phyloP scores from a whole-genome alignment of 768 basidiomycete genomes.

The Mycena alexandri region DNA sequence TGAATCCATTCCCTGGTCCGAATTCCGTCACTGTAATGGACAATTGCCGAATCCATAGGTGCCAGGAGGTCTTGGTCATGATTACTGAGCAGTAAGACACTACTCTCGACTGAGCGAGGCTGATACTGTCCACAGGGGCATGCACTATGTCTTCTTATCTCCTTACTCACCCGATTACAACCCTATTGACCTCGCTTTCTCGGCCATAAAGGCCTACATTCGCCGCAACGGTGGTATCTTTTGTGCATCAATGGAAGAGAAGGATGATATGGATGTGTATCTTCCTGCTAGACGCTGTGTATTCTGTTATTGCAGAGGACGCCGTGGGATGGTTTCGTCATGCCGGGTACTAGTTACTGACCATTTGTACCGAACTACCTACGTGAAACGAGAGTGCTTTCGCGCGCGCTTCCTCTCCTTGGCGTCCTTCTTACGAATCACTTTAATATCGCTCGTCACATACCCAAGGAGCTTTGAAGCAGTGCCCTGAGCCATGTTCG shows the following conservation, averaged over 20 bases:
- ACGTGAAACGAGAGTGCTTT: not conserved
- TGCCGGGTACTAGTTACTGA: constrained; percentile 15
- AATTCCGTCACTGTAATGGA: constrained; percentile 57
- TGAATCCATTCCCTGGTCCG: constrained; percentile 51
- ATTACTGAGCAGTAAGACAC: not conserved
- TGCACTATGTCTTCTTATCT: constrained; percentile 9
- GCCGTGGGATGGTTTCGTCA: constrained; percentile 41
- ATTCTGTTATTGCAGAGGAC: constrained; percentile 37
- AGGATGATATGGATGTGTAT: constrained; percentile 41
- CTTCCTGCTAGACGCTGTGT: constrained; percentile 38
- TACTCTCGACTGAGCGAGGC: not conserved
- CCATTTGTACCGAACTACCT: not conserved
- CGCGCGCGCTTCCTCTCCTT: constrained; percentile 12
- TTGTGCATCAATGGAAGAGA: constrained; percentile 25
- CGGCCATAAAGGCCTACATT: constrained; percentile 43
- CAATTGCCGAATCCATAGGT: constrained; percentile 39
- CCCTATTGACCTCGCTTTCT: constrained; percentile 40
- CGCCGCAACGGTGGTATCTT: constrained; percentile 34
- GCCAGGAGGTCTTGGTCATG: constrained; percentile 1
- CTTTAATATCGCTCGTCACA: not conserved
- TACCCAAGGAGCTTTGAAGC: not conserved
- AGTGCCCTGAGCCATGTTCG: not conserved
- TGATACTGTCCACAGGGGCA: not conserved
- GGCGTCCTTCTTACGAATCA: not conserved
- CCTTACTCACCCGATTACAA: constrained; percentile 25